phyloP scores from a whole-genome alignment of 345 rosid genomes.

The Sapria himalayana region DNA sequence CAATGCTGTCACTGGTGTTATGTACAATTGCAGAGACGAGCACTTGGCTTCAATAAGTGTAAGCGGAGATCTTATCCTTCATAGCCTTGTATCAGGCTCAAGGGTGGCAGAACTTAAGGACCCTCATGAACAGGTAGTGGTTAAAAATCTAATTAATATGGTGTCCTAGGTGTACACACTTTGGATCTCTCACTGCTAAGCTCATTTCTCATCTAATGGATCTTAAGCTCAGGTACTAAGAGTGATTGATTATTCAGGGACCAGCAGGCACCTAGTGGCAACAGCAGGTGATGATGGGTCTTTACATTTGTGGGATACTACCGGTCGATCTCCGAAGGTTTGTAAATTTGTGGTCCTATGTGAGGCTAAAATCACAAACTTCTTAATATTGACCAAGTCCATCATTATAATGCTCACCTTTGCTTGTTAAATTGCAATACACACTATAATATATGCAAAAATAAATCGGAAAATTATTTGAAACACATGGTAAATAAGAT shows the following conservation, averaged over 20 bases:
- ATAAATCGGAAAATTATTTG: no score
- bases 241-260: conserved; percentile 90
- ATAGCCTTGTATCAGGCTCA: conserved; percentile 84
- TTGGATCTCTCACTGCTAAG: conserved; percentile 9
- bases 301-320: conserved; percentile 85
- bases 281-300: conserved; percentile 99
- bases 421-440: no score
- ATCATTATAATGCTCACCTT: no score
- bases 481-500: no score
- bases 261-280: conserved; percentile 73
- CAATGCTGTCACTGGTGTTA: conserved; percentile 56
- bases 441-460: no score
- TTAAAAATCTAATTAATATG: no score
- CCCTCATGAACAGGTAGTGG: conserved; percentile 84
- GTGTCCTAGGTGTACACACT: conserved; percentile 9
- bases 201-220: conserved; percentile 23
- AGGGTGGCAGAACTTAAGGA: conserved; percentile 84
- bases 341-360: conserved; percentile 5
- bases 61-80: conserved; percentile 79
- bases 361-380: no score
- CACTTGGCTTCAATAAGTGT: conserved; percentile 87
- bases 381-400: no score
- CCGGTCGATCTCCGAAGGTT: conserved; percentile 89
- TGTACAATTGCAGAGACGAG: conserved; percentile 96
- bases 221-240: conserved; percentile 86